Conservation (phyloP, 176 grass and related monocot species). For the Saccharum officinarum region DNA sequence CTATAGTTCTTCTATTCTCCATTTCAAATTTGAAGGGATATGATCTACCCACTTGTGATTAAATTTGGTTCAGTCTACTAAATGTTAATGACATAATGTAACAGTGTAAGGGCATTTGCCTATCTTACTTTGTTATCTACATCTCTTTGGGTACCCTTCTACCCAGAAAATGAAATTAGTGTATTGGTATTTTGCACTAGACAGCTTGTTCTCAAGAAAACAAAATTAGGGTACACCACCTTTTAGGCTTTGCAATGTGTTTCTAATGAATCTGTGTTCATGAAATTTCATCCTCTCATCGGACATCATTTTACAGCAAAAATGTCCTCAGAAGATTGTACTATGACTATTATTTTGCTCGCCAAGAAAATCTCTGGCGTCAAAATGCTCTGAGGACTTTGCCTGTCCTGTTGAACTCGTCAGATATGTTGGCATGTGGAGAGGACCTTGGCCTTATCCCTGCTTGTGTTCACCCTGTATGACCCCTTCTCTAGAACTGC, state of each 20-base stretch:
- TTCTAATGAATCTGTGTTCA: neutral
- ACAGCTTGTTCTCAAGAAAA: conserved; percentile 3
- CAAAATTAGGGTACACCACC: neutral
- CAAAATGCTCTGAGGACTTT: conserved; percentile 97
- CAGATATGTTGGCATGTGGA: conserved; percentile 98
- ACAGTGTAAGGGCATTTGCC: neutral
- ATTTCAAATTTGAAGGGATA: conserved; percentile 6
- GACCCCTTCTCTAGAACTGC: conserved; percentile 20
- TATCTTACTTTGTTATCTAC: conserved; percentile 7
- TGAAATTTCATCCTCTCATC: conserved; percentile 27
- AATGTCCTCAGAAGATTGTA: conserved; percentile 96
- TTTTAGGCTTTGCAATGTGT: conserved; percentile 20
- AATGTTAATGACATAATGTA: conserved; percentile 15
- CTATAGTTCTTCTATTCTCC: neutral
- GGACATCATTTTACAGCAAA: conserved; percentile 66
- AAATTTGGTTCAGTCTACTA: conserved; percentile 23
- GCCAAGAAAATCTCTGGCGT: conserved; percentile 94
- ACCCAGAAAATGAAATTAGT: neutral
- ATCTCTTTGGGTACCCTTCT: neutral
- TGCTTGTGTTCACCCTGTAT: conserved; percentile 99
- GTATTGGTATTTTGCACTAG: neutral
- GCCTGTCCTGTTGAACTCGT: conserved; percentile 90
- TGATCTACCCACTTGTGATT: neutral
- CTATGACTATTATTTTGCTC: conserved; percentile 91
- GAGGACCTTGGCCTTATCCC: conserved; percentile 99